These are phyloP conservation scores for Tetrapisispora iriomotensis DNA, from an alignment of 805 yeast species.

Conservation along the genomic window DNA sequence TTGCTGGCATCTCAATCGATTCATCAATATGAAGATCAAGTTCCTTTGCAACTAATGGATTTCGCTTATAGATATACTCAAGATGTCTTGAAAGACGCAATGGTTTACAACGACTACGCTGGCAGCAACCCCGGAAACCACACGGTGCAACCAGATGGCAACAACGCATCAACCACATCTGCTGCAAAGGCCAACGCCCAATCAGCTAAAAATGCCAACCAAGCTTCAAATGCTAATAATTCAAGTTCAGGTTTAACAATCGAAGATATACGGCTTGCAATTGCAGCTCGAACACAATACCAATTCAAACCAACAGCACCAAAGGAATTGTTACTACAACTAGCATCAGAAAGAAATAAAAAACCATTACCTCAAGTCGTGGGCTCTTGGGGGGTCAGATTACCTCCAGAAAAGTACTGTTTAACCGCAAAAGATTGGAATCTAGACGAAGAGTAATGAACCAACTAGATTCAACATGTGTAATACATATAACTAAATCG, in stretches of 20 bases:
- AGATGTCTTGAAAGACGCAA: conserved; percentile 81
- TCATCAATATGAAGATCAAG: conserved; percentile 87
- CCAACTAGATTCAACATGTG: no score
- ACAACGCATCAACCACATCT: conserved; percentile 19
- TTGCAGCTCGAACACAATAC: conserved; percentile 87
- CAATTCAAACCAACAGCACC: conserved; percentile 92
- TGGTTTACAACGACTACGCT: conserved; percentile 79
- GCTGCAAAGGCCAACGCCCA: conserved; percentile 26
- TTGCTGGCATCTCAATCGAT: conserved; percentile 91
- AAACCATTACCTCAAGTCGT: conserved; percentile 85
- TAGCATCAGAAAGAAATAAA: conserved; percentile 87
- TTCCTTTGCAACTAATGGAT: conserved; percentile 92
- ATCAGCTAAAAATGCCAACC: background rate
- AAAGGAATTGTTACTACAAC: conserved; percentile 77
- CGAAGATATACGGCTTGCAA: conserved; percentile 86
- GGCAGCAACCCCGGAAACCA: conserved; percentile 24
- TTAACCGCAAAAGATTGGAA: conserved; percentile 47
- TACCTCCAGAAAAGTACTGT: conserved; percentile 97
- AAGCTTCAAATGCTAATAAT: background rate
- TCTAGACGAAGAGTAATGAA: background rate
- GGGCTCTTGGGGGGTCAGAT: conserved; percentile 81
- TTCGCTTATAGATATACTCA: conserved; percentile 87
- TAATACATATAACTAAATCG: no score
- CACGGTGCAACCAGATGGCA: conserved; percentile 4
- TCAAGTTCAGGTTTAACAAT: conserved; percentile 46